Base-by-base conservation (phyloP, 164 flowering plant species). In the Piper betle region DNA sequence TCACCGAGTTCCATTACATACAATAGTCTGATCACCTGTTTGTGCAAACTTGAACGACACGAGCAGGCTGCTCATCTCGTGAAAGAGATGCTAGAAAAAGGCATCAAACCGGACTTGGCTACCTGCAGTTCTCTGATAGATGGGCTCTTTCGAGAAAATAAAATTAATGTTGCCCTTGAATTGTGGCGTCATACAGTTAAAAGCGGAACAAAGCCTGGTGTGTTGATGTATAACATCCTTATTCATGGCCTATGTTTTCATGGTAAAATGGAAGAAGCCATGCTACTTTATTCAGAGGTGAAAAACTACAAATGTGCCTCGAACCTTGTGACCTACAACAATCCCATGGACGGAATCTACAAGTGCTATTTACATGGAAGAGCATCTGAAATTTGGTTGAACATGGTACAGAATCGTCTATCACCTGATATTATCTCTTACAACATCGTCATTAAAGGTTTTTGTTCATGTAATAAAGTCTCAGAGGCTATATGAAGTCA, bases 221-320 rank as follows among this genome's bases (percentile, higher is more conserved):
- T 81, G 33, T 73, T 66, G n/a, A 76, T 87, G 87, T 72, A 83
- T 72, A 92, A 89, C 53, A 79, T 84, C 64, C 57, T 86, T 86
- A 82, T 89, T 69, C 91, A 87, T 69, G 96, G 97, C 6, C 89
- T 89, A 50, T 92, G 97, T 74, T 81, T 80, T 54, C 72, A 69
- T 8, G 86, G 90, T 5, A 85, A 75, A 75, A 62, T 75, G 53
- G 79, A 78, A 61, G 81, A 77, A 65, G 91, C 96, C 62, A 50
- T 83, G 70, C 73, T 66, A 56, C 55, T 92, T 20, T 75, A 60
- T 69, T 73, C 78, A 52, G 79, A 72, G 54, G 86, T 89, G 91
- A 77, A 65, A 66, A 46, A 60, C 16, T 55, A 58, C 67, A 74
- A 71, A n/a, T 81, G 79, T 69, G 57, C 59, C 48, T 88, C 98